Base-by-base conservation (phyloP, 1,284 basidiomycete genomes). In the Moniliella sp. region DNA sequence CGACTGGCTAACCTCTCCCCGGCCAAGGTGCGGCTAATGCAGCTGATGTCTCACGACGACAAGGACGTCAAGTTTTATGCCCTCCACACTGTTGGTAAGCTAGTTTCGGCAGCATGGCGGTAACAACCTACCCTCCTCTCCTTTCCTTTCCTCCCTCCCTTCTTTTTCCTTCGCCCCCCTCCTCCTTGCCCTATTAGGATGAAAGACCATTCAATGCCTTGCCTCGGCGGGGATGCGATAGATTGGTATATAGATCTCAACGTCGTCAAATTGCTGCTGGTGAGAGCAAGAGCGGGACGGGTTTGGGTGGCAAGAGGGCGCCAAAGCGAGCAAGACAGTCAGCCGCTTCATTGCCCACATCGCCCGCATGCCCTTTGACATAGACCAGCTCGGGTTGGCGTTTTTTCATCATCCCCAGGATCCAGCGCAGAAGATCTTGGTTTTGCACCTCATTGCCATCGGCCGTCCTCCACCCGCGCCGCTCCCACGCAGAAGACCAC, bases 31-130 rank as follows among this genome's bases (percentile, higher is more conserved):
- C 70, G 75, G 15, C 78, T 86, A 9, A 91, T 97, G 82, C 76
- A 88, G 50, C 69, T 97, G 35, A 86, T 97, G 79, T 73, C 74
- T 3, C 78, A 91, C 61, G 65, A 71, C 18, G 75, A 88, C 61
- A 65, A 78, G 15, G 78, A 94, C 52, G 83, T 94, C 35, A 73
- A 82, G 47, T 94, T 93, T 66, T 74, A 76, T 40, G 81, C 86
- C 3, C 66, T 94, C 17, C 40, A 48, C 28, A 47, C 55, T 15
- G 46, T 54, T 27, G 40, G 37, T 10, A 40, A 42, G 28, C 39
- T 57, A 21, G 49, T 57, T 4, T 46, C 42, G 4, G 47, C 50
- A 27, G 54, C 52, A 29, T 57, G 55, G 55, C 15, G 27, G 13
- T 8, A 16, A 30, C 8, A 15, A 9, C 9, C 14, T 30, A n/a